These are phyloP conservation scores for Aspergillus thermomutatus DNA, from an alignment of 2,329 filamentous ascomycete genomes.

Conservation along the genomic window DNA sequence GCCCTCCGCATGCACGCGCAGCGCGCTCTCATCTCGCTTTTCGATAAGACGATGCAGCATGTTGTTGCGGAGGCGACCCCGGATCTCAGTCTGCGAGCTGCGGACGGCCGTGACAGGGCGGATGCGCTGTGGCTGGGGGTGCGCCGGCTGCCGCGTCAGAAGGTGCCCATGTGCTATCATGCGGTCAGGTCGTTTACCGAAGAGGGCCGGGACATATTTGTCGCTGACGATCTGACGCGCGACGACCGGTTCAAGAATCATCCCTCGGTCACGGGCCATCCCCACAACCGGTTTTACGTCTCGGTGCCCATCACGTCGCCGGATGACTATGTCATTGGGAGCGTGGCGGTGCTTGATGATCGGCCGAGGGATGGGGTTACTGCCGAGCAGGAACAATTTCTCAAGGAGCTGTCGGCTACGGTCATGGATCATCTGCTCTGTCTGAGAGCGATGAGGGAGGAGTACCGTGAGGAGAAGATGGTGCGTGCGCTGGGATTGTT, in stretches of 20 bases:
- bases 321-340: constrained; percentile 16
- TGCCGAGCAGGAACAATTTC: constrained; percentile 3
- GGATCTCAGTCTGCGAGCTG: constrained; percentile 13
- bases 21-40: constrained; percentile 26
- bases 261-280: constrained; percentile 9
- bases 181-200: constrained; percentile 11
- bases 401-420: constrained; percentile 16
- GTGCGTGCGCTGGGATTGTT: constrained; percentile 19
- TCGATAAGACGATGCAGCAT: constrained; percentile 24
- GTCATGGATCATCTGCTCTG: constrained; percentile 20
- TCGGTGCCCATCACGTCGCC: constrained; percentile 16
- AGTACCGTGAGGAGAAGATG: constrained; percentile 21
- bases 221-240: constrained; percentile 10
- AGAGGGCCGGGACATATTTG: constrained; percentile 3
- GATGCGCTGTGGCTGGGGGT: constrained; percentile 19
- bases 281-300: constrained; percentile 15
- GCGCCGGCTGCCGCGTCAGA: constrained; percentile 11
- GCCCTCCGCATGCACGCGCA: constrained; percentile 20
- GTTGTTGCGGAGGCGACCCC: constrained; percentile 27
- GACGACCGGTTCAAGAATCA: constrained; percentile 9
- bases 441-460: constrained; percentile 18
- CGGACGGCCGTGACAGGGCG: constrained; percentile 2
- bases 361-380: constrained; percentile 8
- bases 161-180: constrained; percentile 15
- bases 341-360: constrained; percentile 16